phyloP scores from a whole-genome alignment of 2,329 filamentous ascomycete genomes.

The Diplocarpon mali region DNA sequence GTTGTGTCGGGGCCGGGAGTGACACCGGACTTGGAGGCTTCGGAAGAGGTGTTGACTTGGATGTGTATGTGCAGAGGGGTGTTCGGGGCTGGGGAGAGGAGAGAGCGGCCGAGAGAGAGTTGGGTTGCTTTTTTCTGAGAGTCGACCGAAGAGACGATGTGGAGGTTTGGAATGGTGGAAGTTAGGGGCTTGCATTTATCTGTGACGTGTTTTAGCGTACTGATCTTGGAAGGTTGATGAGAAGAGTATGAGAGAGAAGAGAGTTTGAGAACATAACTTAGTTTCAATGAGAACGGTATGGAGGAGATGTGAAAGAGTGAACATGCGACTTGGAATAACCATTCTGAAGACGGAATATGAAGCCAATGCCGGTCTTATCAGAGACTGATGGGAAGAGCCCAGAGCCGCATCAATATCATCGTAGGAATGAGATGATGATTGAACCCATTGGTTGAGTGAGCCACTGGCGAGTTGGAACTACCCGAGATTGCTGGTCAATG shows the following conservation, averaged over 20 bases:
- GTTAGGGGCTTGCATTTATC: slow-evolving; percentile 87
- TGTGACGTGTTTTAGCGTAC: slow-evolving; percentile 20
- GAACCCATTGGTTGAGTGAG: no score
- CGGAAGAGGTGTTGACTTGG: slow-evolving; percentile 91
- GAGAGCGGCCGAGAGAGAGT: slow-evolving; percentile 64
- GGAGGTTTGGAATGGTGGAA: slow-evolving; percentile 74
- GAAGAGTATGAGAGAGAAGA: neutral
- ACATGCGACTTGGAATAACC: no score
- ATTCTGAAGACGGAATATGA: no score
- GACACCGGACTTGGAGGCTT: slow-evolving; percentile 75
- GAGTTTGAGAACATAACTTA: neutral
- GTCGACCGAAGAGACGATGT: slow-evolving; percentile 86
- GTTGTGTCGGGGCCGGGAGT: slow-evolving; percentile 51
- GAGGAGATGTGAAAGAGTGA: no score
- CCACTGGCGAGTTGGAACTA: no score
- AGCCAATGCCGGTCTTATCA: no score
- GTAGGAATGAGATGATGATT: no score
- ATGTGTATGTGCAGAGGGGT: slow-evolving; percentile 53
- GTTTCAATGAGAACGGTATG: no score
- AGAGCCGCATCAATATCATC: no score
- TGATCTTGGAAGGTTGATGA: no score
- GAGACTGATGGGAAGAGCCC: no score
- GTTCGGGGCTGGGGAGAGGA: slow-evolving; percentile 34
- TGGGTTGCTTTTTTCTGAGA: slow-evolving; percentile 75
- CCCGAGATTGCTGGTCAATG: no score